Evolutionary conservation across 768 basidiomycete species (phyloP).

Genomic region (Kwoniella heveanensis): DNA sequence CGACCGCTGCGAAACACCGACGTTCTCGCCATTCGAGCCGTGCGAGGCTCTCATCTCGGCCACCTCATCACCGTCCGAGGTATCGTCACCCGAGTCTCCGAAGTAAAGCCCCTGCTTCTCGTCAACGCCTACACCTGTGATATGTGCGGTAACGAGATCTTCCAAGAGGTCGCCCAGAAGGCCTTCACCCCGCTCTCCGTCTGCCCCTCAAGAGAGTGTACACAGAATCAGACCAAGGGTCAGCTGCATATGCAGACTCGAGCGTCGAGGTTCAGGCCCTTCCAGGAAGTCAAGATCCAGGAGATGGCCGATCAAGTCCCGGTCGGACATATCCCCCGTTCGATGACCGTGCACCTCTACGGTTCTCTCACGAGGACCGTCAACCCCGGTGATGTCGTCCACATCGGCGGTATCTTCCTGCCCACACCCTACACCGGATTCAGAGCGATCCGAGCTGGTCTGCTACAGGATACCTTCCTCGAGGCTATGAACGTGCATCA

Average conservation of each 20-base stretch:
- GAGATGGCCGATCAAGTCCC: conserved; percentile 99
- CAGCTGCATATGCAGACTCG: conserved; percentile 97
- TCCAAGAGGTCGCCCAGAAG: conserved; percentile 92
- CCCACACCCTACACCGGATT: conserved; percentile 97
- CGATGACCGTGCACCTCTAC: conserved; percentile 94
- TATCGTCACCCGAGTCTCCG: conserved; percentile 96
- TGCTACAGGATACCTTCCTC: conserved; percentile 95
- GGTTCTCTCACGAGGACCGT: conserved; percentile 85
- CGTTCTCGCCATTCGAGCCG: conserved; percentile 82
- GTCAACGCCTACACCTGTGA: conserved; percentile 99
- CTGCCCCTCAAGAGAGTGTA: conserved; percentile 84
- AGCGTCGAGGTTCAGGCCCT: conserved; percentile 93
- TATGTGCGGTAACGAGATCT: conserved; percentile 95
- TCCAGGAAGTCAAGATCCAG: conserved; percentile 98
- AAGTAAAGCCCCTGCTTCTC: conserved; percentile 94
- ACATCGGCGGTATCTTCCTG: conserved; percentile 94
- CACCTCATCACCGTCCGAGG: conserved; percentile 93
- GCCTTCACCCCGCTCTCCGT: conserved; percentile 85
- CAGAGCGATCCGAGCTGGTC: conserved; percentile 92
- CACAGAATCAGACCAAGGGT: conserved; percentile 81
- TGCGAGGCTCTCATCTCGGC: conserved; percentile 82
- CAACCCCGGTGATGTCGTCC: conserved; percentile 94
- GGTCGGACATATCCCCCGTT: conserved; percentile 96
- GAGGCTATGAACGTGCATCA: conserved; percentile 89
- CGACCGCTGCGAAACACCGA: conserved; percentile 64